Evolutionary conservation across 2,329 filamentous ascomycete genomes (phyloP), one percentile per base, ranked within the genome.

Genomic region (Arthrobotrys conoides): DNA sequence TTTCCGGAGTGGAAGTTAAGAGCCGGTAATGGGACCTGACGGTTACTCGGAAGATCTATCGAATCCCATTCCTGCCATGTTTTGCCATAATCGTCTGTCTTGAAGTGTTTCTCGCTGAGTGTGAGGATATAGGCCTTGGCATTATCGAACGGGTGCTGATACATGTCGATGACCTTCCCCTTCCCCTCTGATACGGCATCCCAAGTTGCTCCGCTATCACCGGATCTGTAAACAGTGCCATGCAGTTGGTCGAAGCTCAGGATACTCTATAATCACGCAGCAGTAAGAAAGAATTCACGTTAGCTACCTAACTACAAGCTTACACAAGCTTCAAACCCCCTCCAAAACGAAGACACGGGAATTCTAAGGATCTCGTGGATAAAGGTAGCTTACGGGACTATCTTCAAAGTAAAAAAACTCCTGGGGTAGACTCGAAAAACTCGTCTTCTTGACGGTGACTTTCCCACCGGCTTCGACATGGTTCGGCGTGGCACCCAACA

Each of bases 391-490:
- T 79, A 82, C 80, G 63, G 81, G 73, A 66, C 81, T 94, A 84
- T 95, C 93, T 83, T 96, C 91, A 83, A 99, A 98, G 85, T 97
- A 99, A 85, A 92, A 92, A 81, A 97, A 86, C 83, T 90, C 90
- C 68, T 86, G 83, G 0, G 93, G 92, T 68, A 87, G 85, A 82
- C 90, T 87, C 53, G 91, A 86, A 85, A 97, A 92, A 57, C 88
- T 85, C 67, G 87, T 92, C 76, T 87, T 86, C 79, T 88, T 87
- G 82, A 83, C 84, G 38, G 57, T 64, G n/a, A 71, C 59, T 48
- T 71, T 66, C 67, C 65, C 59, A 44, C 65, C 33, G 36, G 65
- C 64, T 10, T 59, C 59, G 27, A 57, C 51, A 57, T 51, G 66
- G 46, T 64, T 59, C 41, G 71, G 76, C 70, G 70, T 68, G 63